Conservation (phyloP, 2,329 filamentous ascomycete species). For the Diaporthe aspalathi region DNA sequence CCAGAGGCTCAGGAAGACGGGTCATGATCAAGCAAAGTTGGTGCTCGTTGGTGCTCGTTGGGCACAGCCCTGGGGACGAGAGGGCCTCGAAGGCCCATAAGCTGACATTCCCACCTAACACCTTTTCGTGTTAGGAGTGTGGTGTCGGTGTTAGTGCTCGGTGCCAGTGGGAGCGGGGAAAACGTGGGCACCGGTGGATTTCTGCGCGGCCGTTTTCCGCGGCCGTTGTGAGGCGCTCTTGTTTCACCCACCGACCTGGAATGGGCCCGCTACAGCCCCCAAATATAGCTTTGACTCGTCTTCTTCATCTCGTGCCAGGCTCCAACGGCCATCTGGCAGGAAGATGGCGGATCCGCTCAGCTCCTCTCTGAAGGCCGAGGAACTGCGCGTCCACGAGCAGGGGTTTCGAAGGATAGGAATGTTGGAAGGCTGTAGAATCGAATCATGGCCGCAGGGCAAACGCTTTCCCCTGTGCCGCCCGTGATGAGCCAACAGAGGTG, state of each 20-base stretch:
- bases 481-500: too few relatives aligned
- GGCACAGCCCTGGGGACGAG: neutral
- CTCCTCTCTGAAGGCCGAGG: neutral
- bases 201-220: neutral
- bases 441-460: neutral
- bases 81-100: neutral
- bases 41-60: neutral
- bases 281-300: constrained; percentile 1
- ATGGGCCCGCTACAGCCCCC: constrained; percentile 11
- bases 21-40: neutral
- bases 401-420: too few relatives aligned
- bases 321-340: neutral
- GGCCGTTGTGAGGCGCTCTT: constrained; percentile 1
- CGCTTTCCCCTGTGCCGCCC: neutral
- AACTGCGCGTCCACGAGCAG: neutral
- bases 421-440: too few relatives aligned
- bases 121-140: neutral
- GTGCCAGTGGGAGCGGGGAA: neutral
- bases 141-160: neutral
- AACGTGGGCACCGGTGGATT: constrained; percentile 23
- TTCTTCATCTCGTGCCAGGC: neutral
- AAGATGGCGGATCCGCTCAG: neutral
- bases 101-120: constrained; percentile 3
- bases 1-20: constrained; percentile 1
- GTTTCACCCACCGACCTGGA: constrained; percentile 7